Percentiles rank a stretch among this genome's conserved stretches.
These are phyloP conservation scores for Phragmites australis DNA, from an alignment of 176 grass and related monocot genomes.

Conservation along the genomic window DNA sequence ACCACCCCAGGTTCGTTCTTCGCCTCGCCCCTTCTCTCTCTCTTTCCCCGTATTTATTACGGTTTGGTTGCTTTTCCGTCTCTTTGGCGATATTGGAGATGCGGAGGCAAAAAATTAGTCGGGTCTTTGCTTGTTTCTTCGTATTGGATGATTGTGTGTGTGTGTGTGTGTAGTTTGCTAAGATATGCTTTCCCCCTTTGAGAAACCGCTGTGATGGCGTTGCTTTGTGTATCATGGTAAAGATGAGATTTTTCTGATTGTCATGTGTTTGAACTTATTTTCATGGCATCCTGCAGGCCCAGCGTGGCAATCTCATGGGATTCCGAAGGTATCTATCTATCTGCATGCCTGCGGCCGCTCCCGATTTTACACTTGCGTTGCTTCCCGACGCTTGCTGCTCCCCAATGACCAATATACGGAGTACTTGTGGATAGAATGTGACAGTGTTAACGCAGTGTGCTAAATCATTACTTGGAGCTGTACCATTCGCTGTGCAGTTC, in stretches of 20 bases:
- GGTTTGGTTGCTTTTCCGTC: not conserved
- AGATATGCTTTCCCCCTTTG: not conserved
- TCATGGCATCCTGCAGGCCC: constrained; percentile 36
- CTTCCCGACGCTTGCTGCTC: not conserved
- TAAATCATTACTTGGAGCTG: too few relatives aligned
- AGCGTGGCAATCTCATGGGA: constrained; percentile 32
- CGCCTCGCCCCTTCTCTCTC: not conserved
- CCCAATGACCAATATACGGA: not conserved
- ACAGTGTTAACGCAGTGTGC: not conserved
- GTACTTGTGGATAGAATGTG: not conserved
- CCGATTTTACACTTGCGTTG: not conserved
- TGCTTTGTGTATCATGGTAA: not conserved
- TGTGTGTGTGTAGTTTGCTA: not conserved
- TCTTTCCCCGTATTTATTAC: not conserved
- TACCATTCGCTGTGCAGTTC: too few relatives aligned
- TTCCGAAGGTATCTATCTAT: constrained; percentile 34
- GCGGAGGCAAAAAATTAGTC: not conserved
- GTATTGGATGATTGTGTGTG: not conserved
- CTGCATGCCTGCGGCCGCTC: not conserved
- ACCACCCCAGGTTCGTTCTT: constrained; percentile 8
- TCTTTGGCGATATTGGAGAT: not conserved
- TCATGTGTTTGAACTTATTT: not conserved
- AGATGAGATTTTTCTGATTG: not conserved
- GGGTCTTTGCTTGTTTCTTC: not conserved
- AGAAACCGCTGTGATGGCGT: not conserved